These are phyloP conservation scores for Dujonia santamariae DNA, from an alignment of 1,139 yeast species.

Conservation along the genomic window DNA sequence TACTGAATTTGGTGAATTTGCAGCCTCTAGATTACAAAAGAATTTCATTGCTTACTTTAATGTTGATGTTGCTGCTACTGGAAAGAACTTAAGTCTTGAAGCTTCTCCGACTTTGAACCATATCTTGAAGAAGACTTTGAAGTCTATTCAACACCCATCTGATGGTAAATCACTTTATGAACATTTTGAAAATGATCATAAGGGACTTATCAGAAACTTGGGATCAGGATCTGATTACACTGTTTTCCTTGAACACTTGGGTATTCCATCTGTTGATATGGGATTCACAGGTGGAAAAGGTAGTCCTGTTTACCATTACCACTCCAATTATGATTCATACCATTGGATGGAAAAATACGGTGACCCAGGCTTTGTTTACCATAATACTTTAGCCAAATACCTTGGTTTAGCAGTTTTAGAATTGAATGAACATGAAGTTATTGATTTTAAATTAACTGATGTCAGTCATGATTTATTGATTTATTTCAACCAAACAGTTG, in stretches of 20 bases:
- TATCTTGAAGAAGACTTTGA: slow-evolving; percentile 31
- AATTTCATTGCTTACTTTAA: slow-evolving; percentile 45
- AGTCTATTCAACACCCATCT: slow-evolving; percentile 45
- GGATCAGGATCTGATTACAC: slow-evolving; percentile 50
- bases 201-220: slow-evolving; percentile 25
- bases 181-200: slow-evolving; percentile 47
- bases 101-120: slow-evolving; percentile 41
- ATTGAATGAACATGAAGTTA: slow-evolving; percentile 53
- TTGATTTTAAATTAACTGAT: slow-evolving; percentile 33
- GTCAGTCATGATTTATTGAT: slow-evolving; percentile 32
- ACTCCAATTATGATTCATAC: slow-evolving; percentile 59
- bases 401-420: slow-evolving; percentile 53
- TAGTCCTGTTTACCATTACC: slow-evolving; percentile 52
- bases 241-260: slow-evolving; percentile 46
- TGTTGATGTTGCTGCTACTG: slow-evolving; percentile 39
- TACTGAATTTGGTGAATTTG: slow-evolving; percentile 45
- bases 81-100: slow-evolving; percentile 28
- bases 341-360: slow-evolving; percentile 54
- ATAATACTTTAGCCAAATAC: slow-evolving; percentile 56
- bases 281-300: slow-evolving; percentile 28
- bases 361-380: slow-evolving; percentile 54
- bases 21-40: slow-evolving; percentile 30
- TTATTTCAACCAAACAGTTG: slow-evolving; percentile 28
- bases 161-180: slow-evolving; percentile 48
- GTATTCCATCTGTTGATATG: slow-evolving; percentile 41